Conservation (phyloP, 495 filamentous ascomycete genomes). For the Hypoxylon cercidicola region DNA sequence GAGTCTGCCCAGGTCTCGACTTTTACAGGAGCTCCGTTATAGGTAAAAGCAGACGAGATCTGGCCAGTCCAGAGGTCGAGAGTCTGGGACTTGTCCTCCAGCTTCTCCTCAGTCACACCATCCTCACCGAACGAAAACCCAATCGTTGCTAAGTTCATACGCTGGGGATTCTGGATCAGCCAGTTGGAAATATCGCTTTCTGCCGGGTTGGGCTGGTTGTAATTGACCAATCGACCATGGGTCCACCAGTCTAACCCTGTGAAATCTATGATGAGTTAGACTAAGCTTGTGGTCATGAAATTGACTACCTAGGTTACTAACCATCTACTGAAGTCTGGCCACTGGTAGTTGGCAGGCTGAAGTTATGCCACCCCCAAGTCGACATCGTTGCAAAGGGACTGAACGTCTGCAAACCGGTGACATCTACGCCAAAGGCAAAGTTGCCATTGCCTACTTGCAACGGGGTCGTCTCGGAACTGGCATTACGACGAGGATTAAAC, state of each 20-base stretch:
- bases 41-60: constrained; percentile 57
- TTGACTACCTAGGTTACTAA: constrained; percentile 32
- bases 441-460: constrained; percentile 68
- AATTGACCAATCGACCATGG: constrained; percentile 63
- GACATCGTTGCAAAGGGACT: constrained; percentile 66
- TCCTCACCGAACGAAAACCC: constrained; percentile 56
- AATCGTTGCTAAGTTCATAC: constrained; percentile 60
- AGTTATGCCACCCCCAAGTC: constrained; percentile 68
- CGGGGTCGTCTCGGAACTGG: constrained; percentile 59
- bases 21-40: constrained; percentile 50
- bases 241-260: constrained; percentile 64
- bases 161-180: constrained; percentile 64
- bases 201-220: constrained; percentile 62
- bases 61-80: constrained; percentile 62
- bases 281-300: background rate
- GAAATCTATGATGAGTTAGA: constrained; percentile 47
- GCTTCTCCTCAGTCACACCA: constrained; percentile 53
- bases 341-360: constrained; percentile 59
- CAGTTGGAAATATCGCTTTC: constrained; percentile 63
- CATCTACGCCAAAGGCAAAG: constrained; percentile 65
- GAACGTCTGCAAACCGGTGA: constrained; percentile 68
- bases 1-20: constrained; percentile 61
- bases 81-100: constrained; percentile 53
- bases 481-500: constrained; percentile 56
- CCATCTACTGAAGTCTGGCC: constrained; percentile 52